These are phyloP conservation scores for Pelargonium cotyledonis DNA, from an alignment of 441 rosid genomes.

Conservation along the genomic window DNA sequence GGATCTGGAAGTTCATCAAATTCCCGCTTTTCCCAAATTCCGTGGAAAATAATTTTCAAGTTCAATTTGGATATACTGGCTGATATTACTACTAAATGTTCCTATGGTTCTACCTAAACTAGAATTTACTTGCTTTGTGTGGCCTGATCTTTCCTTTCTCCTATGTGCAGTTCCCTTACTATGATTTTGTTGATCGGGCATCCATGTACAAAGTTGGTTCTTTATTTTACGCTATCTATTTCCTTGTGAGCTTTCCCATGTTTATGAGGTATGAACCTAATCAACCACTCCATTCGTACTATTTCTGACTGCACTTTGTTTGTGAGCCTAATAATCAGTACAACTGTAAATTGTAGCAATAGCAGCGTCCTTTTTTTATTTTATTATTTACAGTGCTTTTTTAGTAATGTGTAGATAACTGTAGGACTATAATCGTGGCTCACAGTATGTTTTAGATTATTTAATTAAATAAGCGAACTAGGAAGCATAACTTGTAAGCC, in stretches of 20 bases:
- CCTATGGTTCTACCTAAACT: neutral
- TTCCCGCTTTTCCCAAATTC: neutral
- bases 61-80: neutral
- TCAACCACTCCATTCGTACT: constrained; percentile 2
- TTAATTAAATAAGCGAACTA: neutral
- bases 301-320: neutral
- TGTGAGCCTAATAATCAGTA: neutral
- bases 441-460: neutral
- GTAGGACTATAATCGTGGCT: neutral
- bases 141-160: constrained; percentile 17
- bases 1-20: neutral
- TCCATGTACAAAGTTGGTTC: constrained; percentile 96
- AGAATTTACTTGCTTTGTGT: neutral
- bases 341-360: neutral
- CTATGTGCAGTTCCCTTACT: constrained; percentile 88
- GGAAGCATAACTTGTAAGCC: neutral
- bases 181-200: constrained; percentile 90
- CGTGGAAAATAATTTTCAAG: neutral
- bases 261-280: constrained; percentile 65
- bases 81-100: neutral
- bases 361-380: neutral
- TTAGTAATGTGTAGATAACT: neutral
- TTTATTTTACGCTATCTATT: constrained; percentile 91
- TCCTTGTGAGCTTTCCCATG: constrained; percentile 97
- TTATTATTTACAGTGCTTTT: neutral